phyloP scores from a whole-genome alignment of 495 filamentous ascomycete species.

The Penicillium parvum region DNA sequence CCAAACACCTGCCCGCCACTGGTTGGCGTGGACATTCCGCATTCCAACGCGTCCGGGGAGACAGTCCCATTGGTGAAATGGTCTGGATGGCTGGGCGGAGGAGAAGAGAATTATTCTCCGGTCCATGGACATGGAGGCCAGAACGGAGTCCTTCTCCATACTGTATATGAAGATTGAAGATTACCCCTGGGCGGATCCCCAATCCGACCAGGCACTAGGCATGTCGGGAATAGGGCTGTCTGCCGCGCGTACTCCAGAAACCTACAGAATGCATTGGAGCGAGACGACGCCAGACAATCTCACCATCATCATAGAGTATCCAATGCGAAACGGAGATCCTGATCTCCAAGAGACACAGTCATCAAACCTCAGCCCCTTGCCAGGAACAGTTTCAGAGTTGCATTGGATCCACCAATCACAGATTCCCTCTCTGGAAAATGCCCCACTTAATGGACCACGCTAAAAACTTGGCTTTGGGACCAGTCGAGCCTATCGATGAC shows the following conservation, averaged over 20 bases:
- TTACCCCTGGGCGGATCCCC: constrained; percentile 16
- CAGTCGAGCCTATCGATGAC: constrained; percentile 18
- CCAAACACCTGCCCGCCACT: constrained; percentile 21
- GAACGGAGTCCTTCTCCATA: neutral
- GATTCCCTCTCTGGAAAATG: constrained; percentile 1
- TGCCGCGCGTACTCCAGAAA: constrained; percentile 22
- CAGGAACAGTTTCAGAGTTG: constrained; percentile 13
- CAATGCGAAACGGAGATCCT: no score
- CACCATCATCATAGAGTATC: no score
- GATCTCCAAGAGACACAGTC: no score
- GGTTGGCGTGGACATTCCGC: constrained; percentile 25
- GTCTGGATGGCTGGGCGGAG: constrained; percentile 15
- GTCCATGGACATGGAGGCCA: neutral
- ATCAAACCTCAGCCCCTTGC: no score
- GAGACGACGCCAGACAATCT: no score
- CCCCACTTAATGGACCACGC: constrained; percentile 11
- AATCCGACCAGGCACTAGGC: constrained; percentile 13
- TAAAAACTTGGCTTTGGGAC: constrained; percentile 27
- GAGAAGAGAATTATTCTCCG: constrained; percentile 17
- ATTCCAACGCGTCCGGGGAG: constrained; percentile 23
- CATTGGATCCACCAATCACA: constrained; percentile 11
- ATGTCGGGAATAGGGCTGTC: no score
- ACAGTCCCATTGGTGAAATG: constrained; percentile 9
- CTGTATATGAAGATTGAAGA: neutral
- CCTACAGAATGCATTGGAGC: no score